A percentile compares a stretch with the other conserved stretches of the same genome.
Conservation (phyloP, 148 eudicot species). For the Chenopodium quinoa region DNA sequence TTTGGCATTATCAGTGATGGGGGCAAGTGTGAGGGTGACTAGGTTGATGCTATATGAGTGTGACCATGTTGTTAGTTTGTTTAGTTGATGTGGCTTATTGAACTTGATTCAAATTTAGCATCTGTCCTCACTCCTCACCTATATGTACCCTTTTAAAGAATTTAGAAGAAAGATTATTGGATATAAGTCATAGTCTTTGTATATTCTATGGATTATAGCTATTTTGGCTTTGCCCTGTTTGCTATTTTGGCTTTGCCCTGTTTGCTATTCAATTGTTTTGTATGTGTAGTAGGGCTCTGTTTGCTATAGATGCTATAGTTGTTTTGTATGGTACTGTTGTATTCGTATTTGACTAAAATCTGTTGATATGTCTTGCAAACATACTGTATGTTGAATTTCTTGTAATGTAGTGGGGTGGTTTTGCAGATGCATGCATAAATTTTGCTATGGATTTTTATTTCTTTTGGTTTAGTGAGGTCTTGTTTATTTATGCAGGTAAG, state of each 20-base stretch:
- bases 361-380: neutral
- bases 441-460: neutral
- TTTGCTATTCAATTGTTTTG: neutral
- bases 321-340: neutral
- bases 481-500: constrained; percentile 48
- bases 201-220: neutral
- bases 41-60: neutral
- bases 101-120: neutral
- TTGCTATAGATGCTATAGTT: neutral
- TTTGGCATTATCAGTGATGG: too few relatives aligned
- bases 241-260: neutral
- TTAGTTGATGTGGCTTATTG: neutral
- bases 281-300: neutral
- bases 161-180: neutral
- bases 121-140: neutral
- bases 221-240: neutral
- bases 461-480: constrained; percentile 23
- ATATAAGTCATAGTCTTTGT: neutral
- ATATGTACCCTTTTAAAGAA: neutral
- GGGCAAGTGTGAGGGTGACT: neutral
- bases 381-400: constrained; percentile 31
- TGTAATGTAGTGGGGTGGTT: constrained; percentile 69
- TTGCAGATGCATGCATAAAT: neutral
- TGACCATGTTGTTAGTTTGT: neutral
- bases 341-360: neutral